Evolutionary conservation across 148 eudicot species (phyloP), one percentile per base, ranked within the genome.

Genomic region (Rhododendron ovatum): DNA sequence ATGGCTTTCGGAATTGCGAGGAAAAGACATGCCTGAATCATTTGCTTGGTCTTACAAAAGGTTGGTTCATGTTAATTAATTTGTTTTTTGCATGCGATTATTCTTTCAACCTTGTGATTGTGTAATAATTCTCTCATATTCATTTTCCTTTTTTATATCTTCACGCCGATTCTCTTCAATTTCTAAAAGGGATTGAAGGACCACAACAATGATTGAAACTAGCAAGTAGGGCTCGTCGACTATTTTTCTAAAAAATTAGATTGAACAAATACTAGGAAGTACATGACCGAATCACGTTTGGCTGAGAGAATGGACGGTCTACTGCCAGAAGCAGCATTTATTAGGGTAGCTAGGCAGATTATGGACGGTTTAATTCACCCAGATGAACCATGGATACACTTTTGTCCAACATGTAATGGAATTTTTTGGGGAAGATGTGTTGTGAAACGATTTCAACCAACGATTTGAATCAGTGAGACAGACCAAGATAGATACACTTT

Each of bases 31-130:
- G 91, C 93, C 94, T 10, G 92, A 92, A 76, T 87, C 88, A 24
- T 92, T 87, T 83, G 85, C 93, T 76, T 92, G 94, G 94, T 91
- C 94, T 76, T 92, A 91, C 84, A 92, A 92, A 87, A 92, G 94
- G 94, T 92, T 30, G 20, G 84, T 76, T 43, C 41, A 47, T 80
- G 13, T 39, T 41, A 41, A 41, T 41, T 41, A 41, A 41, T 41
- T 77, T 63, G 26, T 61, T 22, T 63, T 57, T 4, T 24, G 24
- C 7, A 24, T 24, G 71, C 1, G 3, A 69, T 26, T 28, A 67
- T 71, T 30, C 1, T 65, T 65, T 26, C 73, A 59, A 65, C 30
- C 30, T 65, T 65, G 30, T 65, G 11, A 63, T 65, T 65, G 73
- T 26, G 73, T 63, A 63, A 63, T 63, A 8, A 63, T 63, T 63